Base-by-base conservation (phyloP, 805 yeast species). In the Ogataea angusta region DNA sequence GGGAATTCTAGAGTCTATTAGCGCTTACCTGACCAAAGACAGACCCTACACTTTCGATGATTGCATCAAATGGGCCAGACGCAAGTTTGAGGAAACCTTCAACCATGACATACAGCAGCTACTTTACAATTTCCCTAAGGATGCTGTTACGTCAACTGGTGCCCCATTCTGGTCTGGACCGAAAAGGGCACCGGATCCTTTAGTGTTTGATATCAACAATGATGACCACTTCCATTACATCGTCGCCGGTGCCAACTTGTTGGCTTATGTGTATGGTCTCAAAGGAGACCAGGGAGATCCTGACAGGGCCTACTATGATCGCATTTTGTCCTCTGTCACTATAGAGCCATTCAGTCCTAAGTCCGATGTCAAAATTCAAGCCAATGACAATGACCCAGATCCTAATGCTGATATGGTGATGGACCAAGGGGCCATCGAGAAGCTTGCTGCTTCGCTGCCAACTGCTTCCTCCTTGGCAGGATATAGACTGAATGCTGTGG, bases 151-250 rank as follows among this genome's bases (percentile, higher is more conserved):
- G 3, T 79, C 95, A 0, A 74, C 74, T 36, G 99, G 99, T 40
- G 89, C 82, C 23, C 93, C 95, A 53, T 93, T 93, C 67, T 93
- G 99, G 99, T 78, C 95, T 15, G 96, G 97, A 41, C 93, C 98
- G 24, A 93, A 93, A 68, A 82, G 98, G 63, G 95, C 96, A 14
- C 99, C 99, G 35, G 76, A 73, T 32, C 87, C 96, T n/a, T 72
- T 89, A 48, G 70, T 50, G 10, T 89, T 93, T 60, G 91, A 89
- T 58, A 72, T 84, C 51, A 69, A 78, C 54, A 79, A 88, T 59
- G 72, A 73, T 10, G 85, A 87, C 54, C 97, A 91, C 62, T 75
- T 82, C 61, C 78, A 85, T 54, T 93, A 91, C 57, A 69, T 93
- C 41, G 81, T 81, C 40, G 95, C 86, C 12, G 98, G 83, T 40